A percentile compares a stretch with the other conserved stretches of the same genome.
Evolutionary conservation across 306 rosid species (phyloP).

Genomic region (Castanea mollissima): DNA sequence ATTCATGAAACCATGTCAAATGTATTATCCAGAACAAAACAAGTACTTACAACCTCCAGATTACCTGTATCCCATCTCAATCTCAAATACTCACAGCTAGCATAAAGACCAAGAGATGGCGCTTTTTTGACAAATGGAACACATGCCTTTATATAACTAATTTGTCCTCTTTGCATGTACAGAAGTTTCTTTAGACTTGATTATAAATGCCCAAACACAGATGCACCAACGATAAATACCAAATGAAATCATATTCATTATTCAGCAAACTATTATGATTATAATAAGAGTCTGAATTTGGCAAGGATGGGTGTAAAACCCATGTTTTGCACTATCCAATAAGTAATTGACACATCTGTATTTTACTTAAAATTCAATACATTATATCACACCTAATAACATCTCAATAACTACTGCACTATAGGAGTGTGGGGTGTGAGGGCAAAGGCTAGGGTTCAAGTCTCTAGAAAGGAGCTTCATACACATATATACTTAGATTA

Average conservation of each 20-base stretch:
- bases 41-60: neutral
- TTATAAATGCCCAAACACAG: neutral
- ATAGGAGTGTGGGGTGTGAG: no score
- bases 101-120: neutral
- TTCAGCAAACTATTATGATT: neutral
- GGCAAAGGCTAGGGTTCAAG: no score
- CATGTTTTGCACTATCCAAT: no score
- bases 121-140: neutral
- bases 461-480: no score
- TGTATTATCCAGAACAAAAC: neutral
- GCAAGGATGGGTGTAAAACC: no score
- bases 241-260: neutral
- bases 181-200: neutral
- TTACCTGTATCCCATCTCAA: neutral
- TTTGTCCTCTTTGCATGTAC: neutral
- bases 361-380: no score
- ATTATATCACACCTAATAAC: no score
- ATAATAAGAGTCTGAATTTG: neutral
- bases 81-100: neutral
- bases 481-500: no score
- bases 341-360: no score
- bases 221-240: neutral
- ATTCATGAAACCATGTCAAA: neutral
- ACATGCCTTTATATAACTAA: neutral
- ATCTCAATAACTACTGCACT: no score